Evolutionary conservation across 2,329 filamentous ascomycete species (phyloP).

Genomic region (Penicillium sp.): DNA sequence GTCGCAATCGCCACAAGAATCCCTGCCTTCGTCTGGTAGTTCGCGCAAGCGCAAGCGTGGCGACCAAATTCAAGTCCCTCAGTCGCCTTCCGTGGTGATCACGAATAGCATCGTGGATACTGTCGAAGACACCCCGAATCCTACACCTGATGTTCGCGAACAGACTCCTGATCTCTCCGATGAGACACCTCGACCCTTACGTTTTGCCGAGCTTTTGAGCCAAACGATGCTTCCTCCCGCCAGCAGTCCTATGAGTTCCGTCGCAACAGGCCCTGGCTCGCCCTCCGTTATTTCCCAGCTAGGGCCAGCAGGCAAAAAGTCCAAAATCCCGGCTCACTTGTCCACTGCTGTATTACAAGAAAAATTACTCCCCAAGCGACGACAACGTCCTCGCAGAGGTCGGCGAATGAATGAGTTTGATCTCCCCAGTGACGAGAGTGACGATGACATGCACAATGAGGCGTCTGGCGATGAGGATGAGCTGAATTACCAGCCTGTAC

Average conservation of each 20-base stretch:
- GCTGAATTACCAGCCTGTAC: slow-evolving; percentile 35
- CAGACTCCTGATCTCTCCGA: slow-evolving; percentile 10
- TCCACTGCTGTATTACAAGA: slow-evolving; percentile 44
- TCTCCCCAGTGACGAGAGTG: slow-evolving; percentile 33
- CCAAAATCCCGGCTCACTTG: slow-evolving; percentile 27
- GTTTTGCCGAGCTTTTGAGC: slow-evolving; percentile 33
- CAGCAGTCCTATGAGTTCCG: slow-evolving; percentile 37
- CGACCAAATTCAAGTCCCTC: slow-evolving; percentile 35
- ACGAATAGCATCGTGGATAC: slow-evolving; percentile 28
- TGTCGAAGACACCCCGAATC: slow-evolving; percentile 26
- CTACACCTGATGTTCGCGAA: slow-evolving; percentile 20
- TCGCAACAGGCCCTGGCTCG: slow-evolving; percentile 12
- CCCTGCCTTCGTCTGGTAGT: slow-evolving; percentile 33
- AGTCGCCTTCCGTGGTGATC: slow-evolving; percentile 26
- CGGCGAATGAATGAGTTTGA: slow-evolving; percentile 25
- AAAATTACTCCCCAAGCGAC: slow-evolving; percentile 41
- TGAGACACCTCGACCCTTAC: slow-evolving; percentile 15
- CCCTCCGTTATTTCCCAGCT: slow-evolving; percentile 8
- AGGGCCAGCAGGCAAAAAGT: slow-evolving; percentile 3
- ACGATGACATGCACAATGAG: slow-evolving; percentile 26
- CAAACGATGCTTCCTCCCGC: slow-evolving; percentile 45
- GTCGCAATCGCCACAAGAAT: slow-evolving; percentile 31
- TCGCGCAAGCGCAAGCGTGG: slow-evolving; percentile 46
- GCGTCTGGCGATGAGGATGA: slow-evolving; percentile 43
- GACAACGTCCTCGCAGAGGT: slow-evolving; percentile 30